A percentile compares a stretch with the other conserved stretches of the same genome.
Evolutionary conservation across 1,139 yeast species (phyloP).

Genomic region (Suhomyces taliae): DNA sequence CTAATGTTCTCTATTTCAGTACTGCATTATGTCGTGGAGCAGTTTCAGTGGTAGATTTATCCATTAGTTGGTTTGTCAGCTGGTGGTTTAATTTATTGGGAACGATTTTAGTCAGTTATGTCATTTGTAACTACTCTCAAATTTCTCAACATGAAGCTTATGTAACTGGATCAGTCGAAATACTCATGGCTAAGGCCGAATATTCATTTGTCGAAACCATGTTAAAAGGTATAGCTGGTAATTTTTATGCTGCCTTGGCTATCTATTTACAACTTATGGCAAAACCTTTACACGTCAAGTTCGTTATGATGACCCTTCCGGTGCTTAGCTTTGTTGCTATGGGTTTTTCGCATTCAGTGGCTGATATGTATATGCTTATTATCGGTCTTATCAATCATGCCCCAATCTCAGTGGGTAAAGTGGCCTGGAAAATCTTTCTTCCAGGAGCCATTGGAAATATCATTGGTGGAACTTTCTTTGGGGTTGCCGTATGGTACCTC

Average conservation of each 20-base stretch:
- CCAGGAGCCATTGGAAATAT: slow-evolving; percentile 73
- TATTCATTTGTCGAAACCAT: slow-evolving; percentile 58
- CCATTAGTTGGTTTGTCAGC: slow-evolving; percentile 68
- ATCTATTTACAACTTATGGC: slow-evolving; percentile 75
- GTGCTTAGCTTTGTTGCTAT: slow-evolving; percentile 69
- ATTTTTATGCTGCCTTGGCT: slow-evolving; percentile 72
- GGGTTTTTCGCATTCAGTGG: slow-evolving; percentile 79
- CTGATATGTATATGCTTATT: slow-evolving; percentile 70
- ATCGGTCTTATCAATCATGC: slow-evolving; percentile 70
- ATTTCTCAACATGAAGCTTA: slow-evolving; percentile 40
- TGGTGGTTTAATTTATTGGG: slow-evolving; percentile 67
- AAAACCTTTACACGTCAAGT: slow-evolving; percentile 77
- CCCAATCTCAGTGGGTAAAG: slow-evolving; percentile 57
- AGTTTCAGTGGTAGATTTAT: slow-evolving; percentile 58
- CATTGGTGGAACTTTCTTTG: slow-evolving; percentile 68
- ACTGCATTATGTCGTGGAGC: slow-evolving; percentile 71
- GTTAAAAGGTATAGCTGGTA: slow-evolving; percentile 69
- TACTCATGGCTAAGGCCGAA: slow-evolving; percentile 48
- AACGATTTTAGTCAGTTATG: slow-evolving; percentile 62
- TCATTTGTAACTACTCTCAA: slow-evolving; percentile 58
- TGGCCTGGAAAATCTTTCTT: slow-evolving; percentile 67
- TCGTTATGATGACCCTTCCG: slow-evolving; percentile 63
- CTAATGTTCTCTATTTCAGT: slow-evolving; percentile 67
- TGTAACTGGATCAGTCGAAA: slow-evolving; percentile 46
- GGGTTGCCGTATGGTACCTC: slow-evolving; percentile 65